Base-by-base conservation (phyloP, 1,139 yeast species). In the Taiozyma sp. region DNA sequence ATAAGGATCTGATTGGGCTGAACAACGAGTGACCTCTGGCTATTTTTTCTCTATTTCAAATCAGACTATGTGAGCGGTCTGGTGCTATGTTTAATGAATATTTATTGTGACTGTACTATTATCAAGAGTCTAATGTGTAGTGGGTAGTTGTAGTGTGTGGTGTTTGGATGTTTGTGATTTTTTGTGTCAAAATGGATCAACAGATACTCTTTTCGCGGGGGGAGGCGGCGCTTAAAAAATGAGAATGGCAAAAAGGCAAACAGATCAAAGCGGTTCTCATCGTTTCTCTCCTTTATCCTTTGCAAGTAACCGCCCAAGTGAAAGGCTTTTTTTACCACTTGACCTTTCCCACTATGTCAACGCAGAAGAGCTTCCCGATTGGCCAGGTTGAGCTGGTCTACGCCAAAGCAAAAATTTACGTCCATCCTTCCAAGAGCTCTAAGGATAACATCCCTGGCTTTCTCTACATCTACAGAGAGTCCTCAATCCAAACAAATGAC, bases 401-500 rank as follows among this genome's bases (percentile, higher is more conserved):
- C 28, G 56, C 51, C 28, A 85, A 85, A 63, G 77, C 89, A 2
- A 83, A 85, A 66, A 89, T 85, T 4, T 89, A 82, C 64, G 77
- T 90, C 7, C 99, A 93, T 66, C 95, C 96, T 4, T 79, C 95
- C 1, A 74, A 80, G 16, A 76, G 83, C 19, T 79, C 88, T 44
- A 75, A 73, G 54, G 97, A 91, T 64, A 90, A 91, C 62, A 73
- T 91, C 24, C 68, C 85, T 0, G 99, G 99, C 3, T 88, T 77
- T 62, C 64, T 93, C 42, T 72, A 86, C 9, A 71, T 93, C 28
- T 77, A 83, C 14, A 61, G 61, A 42, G 77, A 78, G 42, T 59
- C 64, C 7, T 78, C 77, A 41, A 65, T 76, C 7, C 50, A 47
- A 16, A 48, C 57, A 21, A 64, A 79, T 22, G 79, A 79, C 55